A percentile compares a stretch with the other conserved stretches of the same genome.
phyloP scores from a whole-genome alignment of 345 rosid genomes.

The Ceriops zippeliana region DNA sequence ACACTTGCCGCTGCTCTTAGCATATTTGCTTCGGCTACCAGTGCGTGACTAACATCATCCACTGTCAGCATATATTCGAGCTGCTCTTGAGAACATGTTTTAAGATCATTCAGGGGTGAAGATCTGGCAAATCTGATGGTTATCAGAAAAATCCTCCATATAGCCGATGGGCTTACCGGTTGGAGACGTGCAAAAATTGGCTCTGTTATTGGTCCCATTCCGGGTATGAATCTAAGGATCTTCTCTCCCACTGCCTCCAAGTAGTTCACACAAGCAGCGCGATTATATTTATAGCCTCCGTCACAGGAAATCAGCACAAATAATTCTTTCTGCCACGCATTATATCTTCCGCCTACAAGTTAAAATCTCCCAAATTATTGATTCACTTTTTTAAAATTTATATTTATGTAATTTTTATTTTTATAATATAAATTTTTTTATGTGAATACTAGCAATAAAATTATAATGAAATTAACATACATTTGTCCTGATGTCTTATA shows the following conservation, averaged over 20 bases:
- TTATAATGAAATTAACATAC: too few species aligned
- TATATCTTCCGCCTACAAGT: slow-evolving; percentile 14
- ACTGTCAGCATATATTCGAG: slow-evolving; percentile 55
- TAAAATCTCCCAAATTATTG: slow-evolving; percentile 8
- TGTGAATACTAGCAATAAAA: too few species aligned
- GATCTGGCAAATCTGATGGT: slow-evolving; percentile 66
- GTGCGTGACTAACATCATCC: slow-evolving; percentile 20
- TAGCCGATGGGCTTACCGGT: slow-evolving; percentile 57
- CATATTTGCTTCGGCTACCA: too few species aligned
- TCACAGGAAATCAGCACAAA: slow-evolving; percentile 20
- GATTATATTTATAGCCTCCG: slow-evolving; percentile 24
- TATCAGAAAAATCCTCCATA: slow-evolving; percentile 50
- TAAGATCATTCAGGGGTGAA: slow-evolving; percentile 47
- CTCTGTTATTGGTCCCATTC: slow-evolving; percentile 58
- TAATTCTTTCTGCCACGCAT: slow-evolving; percentile 11
- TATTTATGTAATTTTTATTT: too few species aligned
- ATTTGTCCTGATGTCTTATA: too few species aligned
- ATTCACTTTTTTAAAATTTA: too few species aligned
- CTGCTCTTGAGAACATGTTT: slow-evolving; percentile 72
- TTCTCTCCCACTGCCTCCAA: slow-evolving; percentile 88
- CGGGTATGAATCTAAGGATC: slow-evolving; percentile 60
- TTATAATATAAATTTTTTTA: too few species aligned
- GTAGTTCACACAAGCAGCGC: slow-evolving; percentile 63
- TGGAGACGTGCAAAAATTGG: slow-evolving; percentile 74
- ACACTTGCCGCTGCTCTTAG: too few species aligned